These are phyloP conservation scores for Sugiyamaella grinbergsii DNA, from an alignment of 1,139 yeast genomes.

Conservation along the genomic window DNA sequence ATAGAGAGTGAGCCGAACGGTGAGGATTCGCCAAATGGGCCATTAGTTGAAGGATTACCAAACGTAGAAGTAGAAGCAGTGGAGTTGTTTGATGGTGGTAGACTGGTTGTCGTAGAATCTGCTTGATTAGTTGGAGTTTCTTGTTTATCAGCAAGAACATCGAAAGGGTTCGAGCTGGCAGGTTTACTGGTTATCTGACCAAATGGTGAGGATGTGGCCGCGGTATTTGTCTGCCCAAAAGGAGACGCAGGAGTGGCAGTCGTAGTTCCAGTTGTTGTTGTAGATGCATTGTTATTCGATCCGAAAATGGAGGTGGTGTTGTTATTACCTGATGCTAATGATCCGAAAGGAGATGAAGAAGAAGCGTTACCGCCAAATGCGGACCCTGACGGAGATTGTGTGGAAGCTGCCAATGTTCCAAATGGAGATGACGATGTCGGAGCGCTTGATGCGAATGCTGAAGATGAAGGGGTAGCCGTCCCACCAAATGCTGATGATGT, in stretches of 20 bases:
- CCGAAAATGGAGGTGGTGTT: constrained; percentile 11
- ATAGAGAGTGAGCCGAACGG: neutral
- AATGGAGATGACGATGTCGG: constrained; percentile 4
- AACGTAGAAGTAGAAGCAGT: neutral
- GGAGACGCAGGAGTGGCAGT: constrained; percentile 6
- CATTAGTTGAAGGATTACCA: constrained; percentile 2
- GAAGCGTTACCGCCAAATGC: constrained; percentile 31
- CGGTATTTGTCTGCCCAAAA: constrained; percentile 6
- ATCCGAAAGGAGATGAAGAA: constrained; percentile 5
- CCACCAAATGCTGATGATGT: constrained; percentile 5
- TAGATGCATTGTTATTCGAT: neutral
- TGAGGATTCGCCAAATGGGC: constrained; percentile 10
- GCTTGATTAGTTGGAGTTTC: neutral
- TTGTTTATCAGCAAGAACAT: constrained; percentile 17
- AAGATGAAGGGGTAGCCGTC: neutral
- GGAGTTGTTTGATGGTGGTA: constrained; percentile 3
- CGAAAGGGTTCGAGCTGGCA: constrained; percentile 22
- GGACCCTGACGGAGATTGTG: constrained; percentile 15
- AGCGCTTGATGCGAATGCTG: neutral
- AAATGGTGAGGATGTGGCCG: constrained; percentile 6
- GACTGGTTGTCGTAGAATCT: constrained; percentile 1
- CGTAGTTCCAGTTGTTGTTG: neutral
- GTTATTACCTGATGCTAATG: constrained; percentile 1
- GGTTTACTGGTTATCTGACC: constrained; percentile 3
- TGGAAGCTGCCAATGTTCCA: neutral